phyloP scores from a whole-genome alignment of 495 filamentous ascomycete species.

The Podospora fimiseda region DNA sequence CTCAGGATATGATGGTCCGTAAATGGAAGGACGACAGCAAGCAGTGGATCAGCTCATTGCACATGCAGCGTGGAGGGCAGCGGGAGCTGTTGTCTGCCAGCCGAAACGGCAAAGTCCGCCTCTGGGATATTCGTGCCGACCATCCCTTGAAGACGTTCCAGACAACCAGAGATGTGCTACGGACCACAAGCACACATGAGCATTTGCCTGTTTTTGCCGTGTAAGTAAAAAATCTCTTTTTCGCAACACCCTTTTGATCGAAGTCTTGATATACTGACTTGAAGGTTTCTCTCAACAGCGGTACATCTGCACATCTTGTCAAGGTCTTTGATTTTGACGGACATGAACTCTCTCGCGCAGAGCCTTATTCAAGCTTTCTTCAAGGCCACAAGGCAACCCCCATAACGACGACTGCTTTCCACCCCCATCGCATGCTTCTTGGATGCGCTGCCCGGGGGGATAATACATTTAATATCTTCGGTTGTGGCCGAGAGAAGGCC shows the following conservation, averaged over 20 bases:
- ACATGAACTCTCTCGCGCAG: conserved; percentile 64
- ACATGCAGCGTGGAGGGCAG: conserved; percentile 93
- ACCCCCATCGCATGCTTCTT: conserved; percentile 89
- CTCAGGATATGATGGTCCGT: conserved; percentile 81
- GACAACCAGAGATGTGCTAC: conserved; percentile 69
- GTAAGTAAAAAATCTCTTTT: conserved; percentile 68
- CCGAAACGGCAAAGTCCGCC: conserved; percentile 81
- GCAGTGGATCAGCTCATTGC: conserved; percentile 89
- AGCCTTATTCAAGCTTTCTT: conserved; percentile 85
- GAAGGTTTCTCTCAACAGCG: conserved; percentile 47
- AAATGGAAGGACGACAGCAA: conserved; percentile 85
- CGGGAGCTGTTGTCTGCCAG: conserved; percentile 83
- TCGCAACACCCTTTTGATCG: not conserved
- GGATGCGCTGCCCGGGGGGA: conserved; percentile 72
- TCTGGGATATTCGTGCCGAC: conserved; percentile 94
- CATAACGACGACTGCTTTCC: conserved; percentile 86
- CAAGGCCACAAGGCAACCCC: conserved; percentile 65
- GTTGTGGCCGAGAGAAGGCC: conserved; percentile 35
- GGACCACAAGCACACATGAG: conserved; percentile 88
- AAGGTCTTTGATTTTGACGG: conserved; percentile 88
- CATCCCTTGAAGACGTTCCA: conserved; percentile 63
- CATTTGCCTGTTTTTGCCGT: conserved; percentile 94
- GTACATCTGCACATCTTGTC: conserved; percentile 78
- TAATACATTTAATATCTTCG: conserved; percentile 66
- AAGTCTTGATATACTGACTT: not conserved